Evolutionary conservation across 208 protist genomes (phyloP), one percentile per base, ranked within the genome.

Genomic region (Acanthamoeba healyi): DNA sequence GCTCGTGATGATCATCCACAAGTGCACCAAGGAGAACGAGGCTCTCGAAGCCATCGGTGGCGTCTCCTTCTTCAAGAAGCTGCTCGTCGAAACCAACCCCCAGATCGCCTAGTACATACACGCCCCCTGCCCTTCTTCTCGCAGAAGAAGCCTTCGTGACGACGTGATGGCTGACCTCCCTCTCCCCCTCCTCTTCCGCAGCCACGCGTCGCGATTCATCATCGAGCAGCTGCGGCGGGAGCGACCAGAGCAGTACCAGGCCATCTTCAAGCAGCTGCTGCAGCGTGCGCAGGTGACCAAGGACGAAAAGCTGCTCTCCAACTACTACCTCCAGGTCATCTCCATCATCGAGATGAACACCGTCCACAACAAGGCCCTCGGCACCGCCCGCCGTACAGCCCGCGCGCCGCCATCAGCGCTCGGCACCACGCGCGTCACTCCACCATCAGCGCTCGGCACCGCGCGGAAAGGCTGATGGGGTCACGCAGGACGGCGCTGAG

Each of bases 331-430:
- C 32, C 82, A 90, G 29, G 82, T 90, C 49, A 67, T 90, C n/a
- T 56, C 40, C 15, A 90, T 90, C 44, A 90, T 90, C 82, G 82
- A 90, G 56, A 67, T 90, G 82, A 90, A 90, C 82, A 67, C 82
- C 82, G 24, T 36, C 19, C 74, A 84, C 74, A 44, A 84, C 36
- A 84, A 84, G 74, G 61, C 61, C 10, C 61, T 70, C 22, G 61
- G 61, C 61, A 70, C 61, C 19, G 29, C 61, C 7, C 61, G 61
- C 61, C 61, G 61, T 5, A 70, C 61, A 7, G 19, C 61, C 61
- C 61, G 61, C 61, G 26, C 61, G 14, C 61, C 61, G 61, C 61
- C n/a, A n/a, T n/a, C 29, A 36, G 19, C 61, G 7, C 29, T 34
- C 61, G 61, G 26, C 61, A 70, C 61, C 61, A 70, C 61, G 14